Conservation (phyloP, 768 basidiomycete species). For the Pulveroboletus sp. region DNA sequence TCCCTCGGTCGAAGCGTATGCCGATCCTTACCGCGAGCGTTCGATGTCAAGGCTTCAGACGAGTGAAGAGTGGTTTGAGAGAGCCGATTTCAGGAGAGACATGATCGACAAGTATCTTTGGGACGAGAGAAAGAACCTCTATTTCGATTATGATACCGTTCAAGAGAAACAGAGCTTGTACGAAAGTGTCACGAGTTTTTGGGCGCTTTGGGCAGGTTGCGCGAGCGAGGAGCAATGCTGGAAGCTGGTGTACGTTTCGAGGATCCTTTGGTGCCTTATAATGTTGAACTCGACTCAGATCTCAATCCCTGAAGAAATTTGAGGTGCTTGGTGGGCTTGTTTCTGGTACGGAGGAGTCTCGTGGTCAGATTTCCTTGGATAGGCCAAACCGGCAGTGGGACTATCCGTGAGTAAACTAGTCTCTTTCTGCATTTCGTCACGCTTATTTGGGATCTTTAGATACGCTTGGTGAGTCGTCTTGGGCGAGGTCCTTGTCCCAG, state of each 20-base stretch:
- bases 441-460: conserved; percentile 32
- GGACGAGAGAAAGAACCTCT: conserved; percentile 93
- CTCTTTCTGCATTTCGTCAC: background rate
- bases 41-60: conserved; percentile 60
- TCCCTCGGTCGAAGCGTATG: conserved; percentile 66
- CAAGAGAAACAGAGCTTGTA: conserved; percentile 89
- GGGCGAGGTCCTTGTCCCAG: background rate
- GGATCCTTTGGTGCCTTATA: background rate
- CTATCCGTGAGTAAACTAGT: conserved; percentile 66
- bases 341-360: conserved; percentile 93
- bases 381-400: conserved; percentile 99
- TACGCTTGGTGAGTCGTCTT: conserved; percentile 57
- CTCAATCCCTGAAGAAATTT: conserved; percentile 87
- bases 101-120: conserved; percentile 93
- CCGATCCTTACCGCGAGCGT: conserved; percentile 54
- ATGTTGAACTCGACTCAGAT: conserved; percentile 42
- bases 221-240: conserved; percentile 94
- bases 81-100: conserved; percentile 77
- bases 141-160: conserved; percentile 95
- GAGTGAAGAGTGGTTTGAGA: conserved; percentile 89
- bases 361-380: conserved; percentile 93
- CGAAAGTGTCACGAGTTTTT: conserved; percentile 95
- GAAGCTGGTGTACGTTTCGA: conserved; percentile 76
- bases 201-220: conserved; percentile 97
- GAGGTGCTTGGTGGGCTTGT: conserved; percentile 95